A percentile compares a stretch with the other conserved stretches of the same genome.
These are phyloP conservation scores for Aschersonia sp. DNA, from an alignment of 2,329 filamentous ascomycete genomes.

Conservation along the genomic window DNA sequence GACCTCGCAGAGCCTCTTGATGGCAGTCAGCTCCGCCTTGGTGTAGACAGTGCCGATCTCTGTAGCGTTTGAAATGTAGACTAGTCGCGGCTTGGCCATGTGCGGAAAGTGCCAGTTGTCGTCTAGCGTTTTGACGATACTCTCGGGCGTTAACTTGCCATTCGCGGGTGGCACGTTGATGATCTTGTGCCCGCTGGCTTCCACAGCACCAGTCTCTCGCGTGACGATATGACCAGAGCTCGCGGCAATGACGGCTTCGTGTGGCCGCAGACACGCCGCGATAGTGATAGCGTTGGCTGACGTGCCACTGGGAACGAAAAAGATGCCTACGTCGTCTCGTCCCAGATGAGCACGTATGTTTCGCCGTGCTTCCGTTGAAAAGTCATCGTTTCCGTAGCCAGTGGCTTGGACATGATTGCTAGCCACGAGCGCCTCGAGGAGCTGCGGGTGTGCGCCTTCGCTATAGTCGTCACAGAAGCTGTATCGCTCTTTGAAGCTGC, in stretches of 20 bases:
- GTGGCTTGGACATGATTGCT: conserved; percentile 29
- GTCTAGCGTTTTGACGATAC: conserved; percentile 25
- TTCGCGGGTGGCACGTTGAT: conserved; percentile 29
- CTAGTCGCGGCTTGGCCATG: conserved; percentile 33
- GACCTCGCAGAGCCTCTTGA: conserved; percentile 27
- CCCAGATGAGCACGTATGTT: conserved; percentile 24
- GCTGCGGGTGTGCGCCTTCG: conserved; percentile 33
- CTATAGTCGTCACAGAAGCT: conserved; percentile 37
- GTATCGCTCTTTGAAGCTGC: conserved; percentile 15
- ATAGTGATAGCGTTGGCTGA: conserved; percentile 38
- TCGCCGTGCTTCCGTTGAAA: conserved; percentile 24
- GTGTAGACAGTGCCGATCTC: conserved; percentile 35
- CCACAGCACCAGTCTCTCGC: conserved; percentile 34
- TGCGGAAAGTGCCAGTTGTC: conserved; percentile 37
- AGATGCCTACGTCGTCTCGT: conserved; percentile 26
- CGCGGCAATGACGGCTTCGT: conserved; percentile 35
- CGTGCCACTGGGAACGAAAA: conserved; percentile 36
- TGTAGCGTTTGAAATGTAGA: conserved; percentile 37
- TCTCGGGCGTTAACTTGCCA: conserved; percentile 30
- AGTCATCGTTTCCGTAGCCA: conserved; percentile 31
- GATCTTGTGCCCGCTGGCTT: conserved; percentile 36
- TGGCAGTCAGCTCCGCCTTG: conserved; percentile 22
- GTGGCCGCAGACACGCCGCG: conserved; percentile 32
- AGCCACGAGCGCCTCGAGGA: conserved; percentile 28
- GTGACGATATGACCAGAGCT: conserved; percentile 33